Evolutionary conservation across 306 rosid genomes (phyloP), one percentile per base, ranked within the genome.

Genomic region (Acmispon strigosus): DNA sequence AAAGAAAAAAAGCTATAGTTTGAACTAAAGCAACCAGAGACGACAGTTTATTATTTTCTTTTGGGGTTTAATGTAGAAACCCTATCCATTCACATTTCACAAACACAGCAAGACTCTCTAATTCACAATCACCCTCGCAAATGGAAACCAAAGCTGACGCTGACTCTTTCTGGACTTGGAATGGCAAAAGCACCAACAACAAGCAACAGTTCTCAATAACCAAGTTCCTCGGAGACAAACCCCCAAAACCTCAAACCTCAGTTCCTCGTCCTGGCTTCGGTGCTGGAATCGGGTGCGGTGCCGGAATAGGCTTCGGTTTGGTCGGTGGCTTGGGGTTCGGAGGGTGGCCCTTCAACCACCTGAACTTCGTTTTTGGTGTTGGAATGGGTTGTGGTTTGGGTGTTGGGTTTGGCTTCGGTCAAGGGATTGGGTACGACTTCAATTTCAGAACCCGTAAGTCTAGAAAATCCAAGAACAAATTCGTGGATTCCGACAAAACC

Each of bases 361-460:
- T 79, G 3, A 47, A 54, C 36, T 41, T 83, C 2, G 79, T 72
- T 39, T 79, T 79, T 5, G 86, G 86, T 5, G 19, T 76, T 4
- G 86, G 86, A 60, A 61, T 83, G 47, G 86, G 84, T 53, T 83
- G 86, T 55, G 86, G 86, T 0, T 22, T 83, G 13, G 86, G 84
- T 49, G 2, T 83, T 22, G 87, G 82, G 2, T 76, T 61, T 27
- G 87, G 87, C 7, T 83, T 60, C 49, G 84, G 87, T 1, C 87
- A 79, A 76, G 87, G 87, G 10, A 54, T 83, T n/a, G 84, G 87
- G 6, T 79, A 76, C 69, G 44, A 59, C 20, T 72, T 72, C 67
- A 51, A 65, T 72, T 15, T 72, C 42, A 66, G 27, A 0, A 60
- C 71, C 9, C 81, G 83, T 42, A 69, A 57, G 69, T 79, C 87